Evolutionary conservation across 2,329 filamentous ascomycete species (phyloP).

Genomic region (Cladophialophora psammophila): DNA sequence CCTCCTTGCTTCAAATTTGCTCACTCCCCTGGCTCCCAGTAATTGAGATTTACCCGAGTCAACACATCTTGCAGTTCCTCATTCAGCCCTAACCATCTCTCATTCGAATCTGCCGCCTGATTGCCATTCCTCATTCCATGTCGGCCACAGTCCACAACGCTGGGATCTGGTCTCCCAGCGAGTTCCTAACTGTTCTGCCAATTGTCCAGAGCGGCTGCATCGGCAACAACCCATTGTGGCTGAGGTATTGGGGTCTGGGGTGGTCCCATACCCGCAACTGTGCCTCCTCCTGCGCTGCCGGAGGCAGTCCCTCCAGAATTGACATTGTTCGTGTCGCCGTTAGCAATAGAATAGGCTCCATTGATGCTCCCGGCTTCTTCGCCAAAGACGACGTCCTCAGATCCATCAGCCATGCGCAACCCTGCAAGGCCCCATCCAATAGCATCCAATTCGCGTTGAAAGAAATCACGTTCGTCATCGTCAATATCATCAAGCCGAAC

Average conservation of each 20-base stretch:
- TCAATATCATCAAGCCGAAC: conserved; percentile 46
- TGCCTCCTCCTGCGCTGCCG: background rate
- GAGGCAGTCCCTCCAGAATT: background rate
- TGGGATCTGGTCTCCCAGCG: background rate
- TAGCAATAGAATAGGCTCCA: conserved; percentile 22
- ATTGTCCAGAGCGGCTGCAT: conserved; percentile 32
- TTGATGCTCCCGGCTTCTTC: conserved; percentile 38
- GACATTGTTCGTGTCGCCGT: conserved; percentile 19
- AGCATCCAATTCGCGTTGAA: conserved; percentile 77
- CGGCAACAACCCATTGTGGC: conserved; percentile 33
- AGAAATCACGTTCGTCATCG: conserved; percentile 80
- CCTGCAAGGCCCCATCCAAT: conserved; percentile 61
- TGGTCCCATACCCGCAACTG: background rate
- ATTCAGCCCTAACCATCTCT: conserved; percentile 1
- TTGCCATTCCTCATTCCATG: background rate
- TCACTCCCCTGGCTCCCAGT: conserved; percentile 12
- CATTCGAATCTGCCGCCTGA: background rate
- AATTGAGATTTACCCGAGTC: background rate
- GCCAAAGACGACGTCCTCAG: conserved; percentile 39
- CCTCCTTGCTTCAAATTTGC: too few relatives aligned
- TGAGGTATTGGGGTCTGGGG: conserved; percentile 27
- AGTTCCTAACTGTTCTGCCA: conserved; percentile 38
- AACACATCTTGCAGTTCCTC: background rate
- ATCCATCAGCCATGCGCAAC: conserved; percentile 36
- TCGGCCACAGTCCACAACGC: background rate